phyloP scores from a whole-genome alignment of 495 filamentous ascomycete genomes.

The Pyrenula massariospora region DNA sequence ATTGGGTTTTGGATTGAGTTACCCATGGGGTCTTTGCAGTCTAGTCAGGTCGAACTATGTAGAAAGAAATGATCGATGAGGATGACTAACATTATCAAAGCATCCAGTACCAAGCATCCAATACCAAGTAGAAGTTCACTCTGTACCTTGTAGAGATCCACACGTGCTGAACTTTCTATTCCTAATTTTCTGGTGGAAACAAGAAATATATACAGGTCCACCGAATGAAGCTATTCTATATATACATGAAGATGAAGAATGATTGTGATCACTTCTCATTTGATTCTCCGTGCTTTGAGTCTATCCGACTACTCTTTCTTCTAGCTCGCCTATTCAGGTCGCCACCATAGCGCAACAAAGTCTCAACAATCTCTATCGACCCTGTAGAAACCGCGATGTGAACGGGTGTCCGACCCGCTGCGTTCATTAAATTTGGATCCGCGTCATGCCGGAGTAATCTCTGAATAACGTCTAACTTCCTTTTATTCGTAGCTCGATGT shows the following conservation, averaged over 20 bases:
- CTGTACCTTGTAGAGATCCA: background rate
- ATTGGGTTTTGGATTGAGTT: too few relatives aligned
- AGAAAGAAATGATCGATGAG: background rate
- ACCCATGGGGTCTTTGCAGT: too few relatives aligned
- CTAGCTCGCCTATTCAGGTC: background rate
- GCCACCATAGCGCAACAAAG: background rate
- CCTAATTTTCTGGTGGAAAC: background rate
- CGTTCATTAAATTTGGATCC: background rate
- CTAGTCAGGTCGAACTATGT: too few relatives aligned
- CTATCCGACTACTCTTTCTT: background rate
- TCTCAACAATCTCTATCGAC: background rate
- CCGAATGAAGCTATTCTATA: background rate
- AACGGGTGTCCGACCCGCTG: background rate
- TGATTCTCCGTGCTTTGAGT: background rate
- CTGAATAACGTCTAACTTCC: conserved; percentile 75
- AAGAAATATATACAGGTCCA: background rate
- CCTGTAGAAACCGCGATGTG: background rate
- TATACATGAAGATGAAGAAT: background rate
- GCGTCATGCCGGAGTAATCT: conserved; percentile 48
- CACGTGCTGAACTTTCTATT: background rate
- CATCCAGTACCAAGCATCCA: background rate
- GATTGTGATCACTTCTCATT: background rate
- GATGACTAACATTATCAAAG: background rate
- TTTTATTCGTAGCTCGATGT: conserved; percentile 39
- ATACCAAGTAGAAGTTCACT: background rate